Conservation (phyloP, 148 eudicot genomes). For the Chenopodium formosanum region DNA sequence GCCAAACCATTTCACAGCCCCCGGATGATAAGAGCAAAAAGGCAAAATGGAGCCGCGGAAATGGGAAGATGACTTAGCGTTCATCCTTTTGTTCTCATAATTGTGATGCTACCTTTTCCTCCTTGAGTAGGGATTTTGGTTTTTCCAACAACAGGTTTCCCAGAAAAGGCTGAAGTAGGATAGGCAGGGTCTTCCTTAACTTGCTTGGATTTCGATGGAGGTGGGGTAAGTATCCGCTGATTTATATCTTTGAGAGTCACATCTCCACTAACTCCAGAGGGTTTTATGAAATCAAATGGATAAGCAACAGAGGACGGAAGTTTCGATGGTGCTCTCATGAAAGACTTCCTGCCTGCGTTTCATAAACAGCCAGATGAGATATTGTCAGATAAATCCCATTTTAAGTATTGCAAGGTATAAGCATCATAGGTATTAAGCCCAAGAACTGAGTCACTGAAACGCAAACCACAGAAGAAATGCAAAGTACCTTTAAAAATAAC, state of each 20-base stretch:
- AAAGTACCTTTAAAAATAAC: slow-evolving; percentile 67
- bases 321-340: slow-evolving; percentile 63
- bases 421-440: not conserved
- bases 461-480: not conserved
- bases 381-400: not conserved
- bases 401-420: not conserved
- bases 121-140: slow-evolving; percentile 95
- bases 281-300: slow-evolving; percentile 86
- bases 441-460: not conserved
- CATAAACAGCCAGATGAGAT: not conserved
- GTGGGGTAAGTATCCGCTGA: slow-evolving; percentile 72
- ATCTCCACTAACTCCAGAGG: slow-evolving; percentile 71
- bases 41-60: slow-evolving; percentile 1
- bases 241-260: slow-evolving; percentile 91
- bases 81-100: slow-evolving; percentile 97
- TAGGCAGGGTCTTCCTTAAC: slow-evolving; percentile 45
- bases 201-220: slow-evolving; percentile 48
- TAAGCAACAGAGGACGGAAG: slow-evolving; percentile 65
- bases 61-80: not conserved
- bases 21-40: not conserved
- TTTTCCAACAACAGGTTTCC: slow-evolving; percentile 91
- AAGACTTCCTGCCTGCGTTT: slow-evolving; percentile 66
- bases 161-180: slow-evolving; percentile 86
- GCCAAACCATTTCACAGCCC: slow-evolving; percentile 10
- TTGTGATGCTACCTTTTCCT: slow-evolving; percentile 94